phyloP scores from a whole-genome alignment of 106 monocot genomes.

The Acorus gramineus region DNA sequence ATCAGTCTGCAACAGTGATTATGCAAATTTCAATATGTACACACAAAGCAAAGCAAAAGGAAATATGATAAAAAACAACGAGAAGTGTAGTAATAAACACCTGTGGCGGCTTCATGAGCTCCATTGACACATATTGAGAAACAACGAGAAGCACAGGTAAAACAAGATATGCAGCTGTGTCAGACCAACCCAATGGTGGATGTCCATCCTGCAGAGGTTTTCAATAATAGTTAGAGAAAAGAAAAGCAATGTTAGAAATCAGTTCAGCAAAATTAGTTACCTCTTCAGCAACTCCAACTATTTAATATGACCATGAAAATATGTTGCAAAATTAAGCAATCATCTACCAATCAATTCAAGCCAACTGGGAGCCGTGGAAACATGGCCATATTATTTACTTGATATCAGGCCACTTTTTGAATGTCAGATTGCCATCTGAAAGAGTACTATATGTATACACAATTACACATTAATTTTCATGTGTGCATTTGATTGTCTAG shows the following conservation, averaged over 20 bases:
- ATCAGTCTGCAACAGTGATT: slow-evolving; percentile 46
- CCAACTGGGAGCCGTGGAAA: no score
- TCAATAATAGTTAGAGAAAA: not conserved
- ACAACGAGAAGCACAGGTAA: slow-evolving; percentile 83
- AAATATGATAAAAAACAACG: not conserved
- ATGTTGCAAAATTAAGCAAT: no score
- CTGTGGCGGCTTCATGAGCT: slow-evolving; percentile 98
- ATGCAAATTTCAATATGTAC: not conserved
- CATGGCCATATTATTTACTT: no score
- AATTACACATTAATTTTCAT: no score
- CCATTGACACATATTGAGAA: slow-evolving; percentile 89
- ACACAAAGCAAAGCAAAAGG: not conserved
- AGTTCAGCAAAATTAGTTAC: no score
- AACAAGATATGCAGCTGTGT: slow-evolving; percentile 84
- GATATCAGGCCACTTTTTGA: no score
- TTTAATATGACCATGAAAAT: no score
- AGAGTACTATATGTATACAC: no score
- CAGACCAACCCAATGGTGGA: slow-evolving; percentile 89
- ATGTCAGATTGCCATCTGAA: no score
- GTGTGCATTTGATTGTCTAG: no score
- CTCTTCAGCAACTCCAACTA: no score
- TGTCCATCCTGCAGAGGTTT: slow-evolving; percentile 76
- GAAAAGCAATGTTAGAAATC: not conserved
- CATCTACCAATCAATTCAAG: no score
- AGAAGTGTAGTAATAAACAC: slow-evolving; percentile 15